These are phyloP conservation scores for Fagopyrum homotropicum DNA, from an alignment of 148 eudicot genomes.

Conservation along the genomic window DNA sequence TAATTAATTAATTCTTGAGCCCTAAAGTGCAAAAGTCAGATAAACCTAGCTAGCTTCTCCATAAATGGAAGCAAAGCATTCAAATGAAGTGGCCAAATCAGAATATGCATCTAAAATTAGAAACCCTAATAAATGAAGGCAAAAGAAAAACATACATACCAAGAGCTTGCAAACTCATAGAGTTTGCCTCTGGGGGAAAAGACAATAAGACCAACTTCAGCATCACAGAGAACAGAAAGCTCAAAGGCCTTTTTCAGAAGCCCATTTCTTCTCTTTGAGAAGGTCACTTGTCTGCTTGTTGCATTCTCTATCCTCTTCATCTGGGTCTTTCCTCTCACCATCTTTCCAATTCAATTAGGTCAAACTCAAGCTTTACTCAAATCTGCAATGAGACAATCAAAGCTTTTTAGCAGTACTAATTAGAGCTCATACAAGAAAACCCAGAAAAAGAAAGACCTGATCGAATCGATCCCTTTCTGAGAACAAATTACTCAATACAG, in stretches of 20 bases:
- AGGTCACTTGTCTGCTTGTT: conserved; percentile 24
- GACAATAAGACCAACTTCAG: conserved; percentile 22
- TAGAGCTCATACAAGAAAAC: background rate
- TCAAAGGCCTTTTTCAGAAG: conserved; percentile 21
- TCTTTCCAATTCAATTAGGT: background rate
- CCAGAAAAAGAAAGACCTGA: background rate
- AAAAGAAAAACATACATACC: conserved; percentile 14
- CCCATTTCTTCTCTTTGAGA: conserved; percentile 26
- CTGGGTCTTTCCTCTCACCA: conserved; percentile 24
- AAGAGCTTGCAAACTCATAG: conserved; percentile 22
- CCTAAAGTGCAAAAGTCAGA: background rate
- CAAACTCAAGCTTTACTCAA: background rate
- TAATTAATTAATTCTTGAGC: background rate
- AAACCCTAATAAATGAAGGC: background rate
- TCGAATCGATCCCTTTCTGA: background rate
- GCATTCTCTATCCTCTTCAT: conserved; percentile 24
- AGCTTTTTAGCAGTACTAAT: background rate
- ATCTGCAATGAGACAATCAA: background rate
- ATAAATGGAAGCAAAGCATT: background rate
- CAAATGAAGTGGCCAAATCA: background rate
- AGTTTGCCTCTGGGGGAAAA: conserved; percentile 24
- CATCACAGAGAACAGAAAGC: conserved; percentile 27
- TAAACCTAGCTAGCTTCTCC: conserved; percentile 6
- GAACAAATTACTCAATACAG: background rate
- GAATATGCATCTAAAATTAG: background rate